Percentiles rank a stretch among this genome's conserved stretches.
Conservation (phyloP, 805 yeast genomes). For the Zygosaccharomyces siamensis region DNA sequence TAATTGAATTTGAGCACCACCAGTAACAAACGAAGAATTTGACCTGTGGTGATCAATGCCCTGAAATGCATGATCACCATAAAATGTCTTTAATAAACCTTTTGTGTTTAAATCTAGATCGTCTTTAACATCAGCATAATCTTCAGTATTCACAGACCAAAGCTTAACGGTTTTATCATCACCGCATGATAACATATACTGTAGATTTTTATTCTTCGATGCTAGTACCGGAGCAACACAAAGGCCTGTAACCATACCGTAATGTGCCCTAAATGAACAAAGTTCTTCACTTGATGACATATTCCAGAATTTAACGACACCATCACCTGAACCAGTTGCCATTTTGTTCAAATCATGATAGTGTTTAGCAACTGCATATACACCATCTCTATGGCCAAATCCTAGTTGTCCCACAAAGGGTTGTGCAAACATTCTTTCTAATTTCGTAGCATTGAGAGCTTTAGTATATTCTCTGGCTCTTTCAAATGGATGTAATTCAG, state of each 20-base stretch:
- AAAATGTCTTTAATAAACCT: constrained; percentile 71
- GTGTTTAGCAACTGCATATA: constrained; percentile 80
- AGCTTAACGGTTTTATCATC: constrained; percentile 84
- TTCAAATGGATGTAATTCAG: constrained; percentile 94
- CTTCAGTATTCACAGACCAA: constrained; percentile 69
- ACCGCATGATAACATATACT: constrained; percentile 72
- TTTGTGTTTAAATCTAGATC: constrained; percentile 35
- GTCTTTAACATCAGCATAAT: constrained; percentile 37
- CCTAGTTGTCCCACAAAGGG: constrained; percentile 96
- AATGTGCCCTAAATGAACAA: constrained; percentile 79
- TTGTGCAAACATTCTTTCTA: constrained; percentile 95
- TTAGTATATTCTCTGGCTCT: constrained; percentile 94
- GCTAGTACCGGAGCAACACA: constrained; percentile 54
- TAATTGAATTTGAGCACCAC: constrained; percentile 83
- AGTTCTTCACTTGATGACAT: constrained; percentile 71
- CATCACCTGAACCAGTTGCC: constrained; percentile 95
- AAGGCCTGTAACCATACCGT: constrained; percentile 83
- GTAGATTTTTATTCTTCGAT: constrained; percentile 33
- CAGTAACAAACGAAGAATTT: constrained; percentile 77
- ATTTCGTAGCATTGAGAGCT: constrained; percentile 89
- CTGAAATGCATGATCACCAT: constrained; percentile 79
- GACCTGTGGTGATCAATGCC: constrained; percentile 81
- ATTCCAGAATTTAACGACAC: constrained; percentile 92
- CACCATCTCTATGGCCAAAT: constrained; percentile 91
- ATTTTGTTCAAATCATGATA: constrained; percentile 61